Conservation (phyloP, 2,329 filamentous ascomycete species). For the Xylariaceae sp. region DNA sequence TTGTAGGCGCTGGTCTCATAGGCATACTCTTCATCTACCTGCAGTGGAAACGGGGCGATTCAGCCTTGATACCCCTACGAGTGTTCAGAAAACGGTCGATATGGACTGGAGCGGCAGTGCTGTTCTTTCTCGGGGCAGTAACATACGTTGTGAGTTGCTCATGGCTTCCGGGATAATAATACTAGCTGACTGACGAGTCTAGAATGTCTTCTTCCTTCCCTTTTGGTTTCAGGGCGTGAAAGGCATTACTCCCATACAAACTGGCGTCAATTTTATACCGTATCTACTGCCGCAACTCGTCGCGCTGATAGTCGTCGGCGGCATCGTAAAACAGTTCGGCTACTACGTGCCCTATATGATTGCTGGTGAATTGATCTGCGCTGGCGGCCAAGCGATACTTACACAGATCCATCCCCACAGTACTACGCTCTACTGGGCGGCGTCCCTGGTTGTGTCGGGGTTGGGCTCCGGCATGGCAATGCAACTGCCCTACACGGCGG, state of each 20-base stretch:
- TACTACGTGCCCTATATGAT: neutral
- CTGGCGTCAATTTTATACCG: neutral
- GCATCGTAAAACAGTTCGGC: neutral
- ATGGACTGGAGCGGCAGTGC: constrained; percentile 5
- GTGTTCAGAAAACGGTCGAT: constrained; percentile 15
- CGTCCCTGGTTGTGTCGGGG: neutral
- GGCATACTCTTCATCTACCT: neutral
- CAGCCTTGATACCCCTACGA: constrained; percentile 12
- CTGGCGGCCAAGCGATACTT: neutral
- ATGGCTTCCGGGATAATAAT: too few relatives aligned
- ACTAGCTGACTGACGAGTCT: neutral
- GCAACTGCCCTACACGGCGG: neutral
- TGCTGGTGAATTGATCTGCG: neutral
- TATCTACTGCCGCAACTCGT: neutral
- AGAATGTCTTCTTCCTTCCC: neutral
- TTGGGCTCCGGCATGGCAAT: neutral
- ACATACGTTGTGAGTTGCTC: too few relatives aligned
- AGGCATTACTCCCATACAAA: neutral
- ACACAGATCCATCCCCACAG: neutral
- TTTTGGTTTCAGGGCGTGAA: neutral
- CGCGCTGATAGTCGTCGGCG: neutral
- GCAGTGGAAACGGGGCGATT: constrained; percentile 6
- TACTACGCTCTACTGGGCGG: neutral
- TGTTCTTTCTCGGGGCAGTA: constrained; percentile 3
- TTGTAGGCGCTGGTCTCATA: constrained; percentile 10